These are phyloP conservation scores for Symbiodinium natans DNA, from an alignment of 73 alveolate species.

Conservation along the genomic window DNA sequence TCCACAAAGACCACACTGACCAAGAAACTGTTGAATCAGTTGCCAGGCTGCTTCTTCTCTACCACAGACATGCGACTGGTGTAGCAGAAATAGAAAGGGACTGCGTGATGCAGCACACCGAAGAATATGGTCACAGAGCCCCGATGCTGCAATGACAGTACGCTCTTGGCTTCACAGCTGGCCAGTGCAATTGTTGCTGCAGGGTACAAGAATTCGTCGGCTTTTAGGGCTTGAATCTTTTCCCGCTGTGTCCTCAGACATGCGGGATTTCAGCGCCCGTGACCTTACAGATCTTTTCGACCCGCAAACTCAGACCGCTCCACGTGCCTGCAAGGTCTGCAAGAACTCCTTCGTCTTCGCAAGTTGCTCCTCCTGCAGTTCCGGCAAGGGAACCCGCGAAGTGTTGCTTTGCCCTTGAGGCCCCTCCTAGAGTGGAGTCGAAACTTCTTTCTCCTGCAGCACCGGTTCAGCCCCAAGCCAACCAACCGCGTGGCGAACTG, in stretches of 20 bases:
- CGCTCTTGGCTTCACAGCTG: background rate
- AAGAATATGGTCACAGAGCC: background rate
- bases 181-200: background rate
- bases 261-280: background rate
- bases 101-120: background rate
- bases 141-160: background rate
- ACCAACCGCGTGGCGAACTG: background rate
- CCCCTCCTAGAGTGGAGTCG: background rate
- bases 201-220: background rate
- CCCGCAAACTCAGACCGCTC: background rate
- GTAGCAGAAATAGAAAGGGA: background rate
- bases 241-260: background rate
- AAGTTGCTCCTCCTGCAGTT: background rate
- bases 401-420: background rate
- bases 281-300: background rate
- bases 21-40: too few relatives aligned
- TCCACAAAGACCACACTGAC: too few relatives aligned
- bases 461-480: background rate
- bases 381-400: background rate
- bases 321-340: background rate
- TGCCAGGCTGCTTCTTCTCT: background rate
- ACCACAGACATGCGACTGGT: background rate
- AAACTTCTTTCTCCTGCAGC: background rate
- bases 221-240: background rate
- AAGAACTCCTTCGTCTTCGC: background rate